Evolutionary conservation across 208 protist genomes (phyloP).

Genomic region (Acanthamoeba sp.): DNA sequence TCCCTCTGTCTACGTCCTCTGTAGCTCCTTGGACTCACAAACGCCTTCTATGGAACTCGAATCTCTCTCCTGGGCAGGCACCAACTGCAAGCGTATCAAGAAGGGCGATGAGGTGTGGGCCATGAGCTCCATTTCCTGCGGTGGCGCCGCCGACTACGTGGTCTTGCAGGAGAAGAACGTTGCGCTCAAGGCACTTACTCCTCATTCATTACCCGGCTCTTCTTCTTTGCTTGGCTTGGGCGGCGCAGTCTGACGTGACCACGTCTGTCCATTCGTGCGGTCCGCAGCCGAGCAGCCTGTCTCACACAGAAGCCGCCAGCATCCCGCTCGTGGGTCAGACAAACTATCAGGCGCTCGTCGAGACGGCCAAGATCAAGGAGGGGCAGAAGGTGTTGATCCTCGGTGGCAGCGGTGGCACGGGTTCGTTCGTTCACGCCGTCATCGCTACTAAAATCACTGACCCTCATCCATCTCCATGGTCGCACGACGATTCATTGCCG

Average conservation of each 20-base stretch:
- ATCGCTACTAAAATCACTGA: not conserved
- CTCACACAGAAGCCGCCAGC: slow-evolving; percentile 22
- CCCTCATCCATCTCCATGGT: not conserved
- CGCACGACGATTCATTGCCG: not conserved
- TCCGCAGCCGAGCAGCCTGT: not conserved
- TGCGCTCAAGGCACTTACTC: not conserved
- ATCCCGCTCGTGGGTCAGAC: slow-evolving; percentile 42
- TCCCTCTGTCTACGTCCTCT: not conserved
- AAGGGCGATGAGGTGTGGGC: slow-evolving; percentile 43
- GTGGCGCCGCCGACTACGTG: not conserved
- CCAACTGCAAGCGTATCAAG: slow-evolving; percentile 9
- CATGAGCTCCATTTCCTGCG: not conserved
- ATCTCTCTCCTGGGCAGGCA: not conserved
- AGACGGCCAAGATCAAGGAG: slow-evolving; percentile 13
- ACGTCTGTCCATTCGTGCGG: not conserved
- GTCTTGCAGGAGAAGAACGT: not conserved
- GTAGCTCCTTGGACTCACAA: not conserved
- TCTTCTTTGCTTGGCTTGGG: no score
- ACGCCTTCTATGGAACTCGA: not conserved
- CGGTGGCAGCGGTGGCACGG: slow-evolving; percentile 23
- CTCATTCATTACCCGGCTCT: not conserved
- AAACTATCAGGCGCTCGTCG: not conserved
- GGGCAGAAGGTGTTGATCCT: slow-evolving; percentile 38
- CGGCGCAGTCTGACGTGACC: not conserved
- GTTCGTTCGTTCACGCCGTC: not conserved